Base-by-base conservation (phyloP, 768 basidiomycete genomes). In the Botryobasidium botryosum region DNA sequence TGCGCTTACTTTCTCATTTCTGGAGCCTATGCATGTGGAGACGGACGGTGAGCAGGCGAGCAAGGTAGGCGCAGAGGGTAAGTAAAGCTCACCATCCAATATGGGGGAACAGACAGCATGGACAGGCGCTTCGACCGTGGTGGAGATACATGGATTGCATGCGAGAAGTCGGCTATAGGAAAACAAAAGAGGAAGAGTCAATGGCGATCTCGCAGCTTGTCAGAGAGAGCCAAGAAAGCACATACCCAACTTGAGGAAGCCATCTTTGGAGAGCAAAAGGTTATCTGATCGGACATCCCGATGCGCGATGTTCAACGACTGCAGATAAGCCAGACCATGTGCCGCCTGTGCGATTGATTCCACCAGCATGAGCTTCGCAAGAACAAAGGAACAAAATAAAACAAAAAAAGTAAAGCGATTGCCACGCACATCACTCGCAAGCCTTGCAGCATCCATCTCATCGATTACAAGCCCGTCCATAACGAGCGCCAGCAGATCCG, bases 271-370 rank as follows among this genome's bases (percentile, higher is more conserved):
- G 44, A 88, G 62, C 32, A 88, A 62, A 43, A 87, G 51, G 57
- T 88, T 88, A 56, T 88, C 85, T 8, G 82, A 83, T 20, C 85
- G 74, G 38, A 88, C 67, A 59, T 88, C 85, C 25, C 85, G 72
- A 59, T 88, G 85, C 2, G 79, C 83, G 35, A 88, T 79, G 24
- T 68, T 64, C 41, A 75, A 69, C 29, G 61, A 61, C 50, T 75
- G 73, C 41, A 88, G 62, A 54, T 74, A 82, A 31, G 71, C 69
- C 17, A 88, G 60, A 5, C 75, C 85, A 27, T 64, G n/a, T n/a
- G n/a, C n/a, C n/a, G n/a, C n/a, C n/a, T n/a, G n/a, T n/a, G n/a
- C n/a, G n/a, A n/a, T n/a, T n/a, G n/a, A n/a, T n/a, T n/a, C n/a
- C n/a, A n/a, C n/a, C n/a, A n/a, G 57, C 13, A 87, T 61, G 25